phyloP scores from a whole-genome alignment of 2,329 filamentous ascomycete genomes.

The Dryadomyces quercus-mongolicae region DNA sequence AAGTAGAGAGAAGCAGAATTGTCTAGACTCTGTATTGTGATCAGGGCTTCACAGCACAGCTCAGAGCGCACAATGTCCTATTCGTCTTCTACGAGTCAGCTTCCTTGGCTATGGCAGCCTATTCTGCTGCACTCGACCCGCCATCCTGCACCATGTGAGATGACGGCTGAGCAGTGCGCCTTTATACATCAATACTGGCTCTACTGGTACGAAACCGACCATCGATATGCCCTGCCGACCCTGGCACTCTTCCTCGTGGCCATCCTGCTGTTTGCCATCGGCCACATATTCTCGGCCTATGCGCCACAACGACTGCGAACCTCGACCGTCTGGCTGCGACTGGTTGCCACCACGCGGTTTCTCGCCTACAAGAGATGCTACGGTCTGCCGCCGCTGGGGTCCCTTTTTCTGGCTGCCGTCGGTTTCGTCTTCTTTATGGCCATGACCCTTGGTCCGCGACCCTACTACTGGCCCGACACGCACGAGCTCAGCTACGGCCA shows the following conservation, averaged over 20 bases:
- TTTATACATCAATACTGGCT: constrained; percentile 32
- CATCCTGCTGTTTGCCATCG: not conserved
- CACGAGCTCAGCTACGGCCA: constrained; percentile 27
- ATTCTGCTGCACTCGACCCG: constrained; percentile 23
- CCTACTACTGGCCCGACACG: constrained; percentile 44
- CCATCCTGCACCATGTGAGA: constrained; percentile 17
- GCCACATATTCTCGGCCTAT: not conserved
- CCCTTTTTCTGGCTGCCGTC: not conserved
- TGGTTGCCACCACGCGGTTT: not conserved
- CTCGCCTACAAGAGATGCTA: not conserved
- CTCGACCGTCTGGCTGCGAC: not conserved
- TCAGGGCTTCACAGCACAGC: too few species aligned
- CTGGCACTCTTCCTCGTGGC: constrained; percentile 2
- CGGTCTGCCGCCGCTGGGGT: not conserved
- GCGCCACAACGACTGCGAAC: not conserved
- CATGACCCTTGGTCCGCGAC: constrained; percentile 33
- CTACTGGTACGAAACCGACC: constrained; percentile 5
- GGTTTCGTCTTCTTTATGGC: constrained; percentile 16
- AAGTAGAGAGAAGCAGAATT: too few species aligned
- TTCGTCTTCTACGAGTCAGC: not conserved
- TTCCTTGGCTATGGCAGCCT: not conserved
- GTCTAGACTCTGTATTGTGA: too few species aligned
- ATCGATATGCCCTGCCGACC: not conserved
- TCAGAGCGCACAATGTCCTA: too few species aligned
- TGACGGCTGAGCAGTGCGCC: constrained; percentile 30